These are phyloP conservation scores for Penicillium herquei DNA, from an alignment of 495 filamentous ascomycete species.

Conservation along the genomic window DNA sequence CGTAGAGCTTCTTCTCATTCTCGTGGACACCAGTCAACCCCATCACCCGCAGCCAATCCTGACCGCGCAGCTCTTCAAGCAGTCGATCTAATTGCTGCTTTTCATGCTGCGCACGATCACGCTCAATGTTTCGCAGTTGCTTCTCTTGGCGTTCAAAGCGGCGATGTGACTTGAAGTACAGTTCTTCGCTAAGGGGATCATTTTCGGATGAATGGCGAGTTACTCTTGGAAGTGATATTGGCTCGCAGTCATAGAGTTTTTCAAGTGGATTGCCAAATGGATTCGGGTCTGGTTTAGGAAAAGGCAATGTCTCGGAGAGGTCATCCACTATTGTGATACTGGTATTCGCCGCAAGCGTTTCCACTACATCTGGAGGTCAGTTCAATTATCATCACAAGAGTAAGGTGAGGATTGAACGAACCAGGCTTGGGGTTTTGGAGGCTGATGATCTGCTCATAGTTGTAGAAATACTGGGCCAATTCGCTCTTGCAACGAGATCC, in stretches of 20 bases:
- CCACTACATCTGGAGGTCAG: slow-evolving; percentile 20
- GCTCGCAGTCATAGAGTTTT: slow-evolving; percentile 34
- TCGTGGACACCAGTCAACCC: slow-evolving; percentile 87
- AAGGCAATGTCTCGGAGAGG: slow-evolving; percentile 29
- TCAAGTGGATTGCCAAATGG: slow-evolving; percentile 45
- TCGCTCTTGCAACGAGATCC: slow-evolving; percentile 76
- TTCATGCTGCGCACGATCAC: slow-evolving; percentile 87
- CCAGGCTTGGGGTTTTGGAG: slow-evolving; percentile 74
- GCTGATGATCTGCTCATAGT: slow-evolving; percentile 87
- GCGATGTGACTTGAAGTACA: slow-evolving; percentile 69
- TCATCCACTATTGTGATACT: slow-evolving; percentile 46
- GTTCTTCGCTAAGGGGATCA: slow-evolving; percentile 69
- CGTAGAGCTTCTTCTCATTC: slow-evolving; percentile 76
- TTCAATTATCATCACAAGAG: neutral
- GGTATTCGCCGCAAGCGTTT: slow-evolving; percentile 46
- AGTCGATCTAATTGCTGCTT: slow-evolving; percentile 82
- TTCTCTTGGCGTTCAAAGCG: slow-evolving; percentile 87
- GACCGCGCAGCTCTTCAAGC: slow-evolving; percentile 82
- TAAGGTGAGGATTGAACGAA: slow-evolving; percentile 28
- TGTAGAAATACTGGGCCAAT: slow-evolving; percentile 80
- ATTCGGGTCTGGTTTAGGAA: slow-evolving; percentile 16
- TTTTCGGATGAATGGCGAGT: neutral
- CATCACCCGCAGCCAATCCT: slow-evolving; percentile 91
- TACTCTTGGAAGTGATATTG: slow-evolving; percentile 25
- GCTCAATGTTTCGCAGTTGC: slow-evolving; percentile 88